Evolutionary conservation across 306 rosid species (phyloP).

Genomic region (Pyrus bretschneideri): DNA sequence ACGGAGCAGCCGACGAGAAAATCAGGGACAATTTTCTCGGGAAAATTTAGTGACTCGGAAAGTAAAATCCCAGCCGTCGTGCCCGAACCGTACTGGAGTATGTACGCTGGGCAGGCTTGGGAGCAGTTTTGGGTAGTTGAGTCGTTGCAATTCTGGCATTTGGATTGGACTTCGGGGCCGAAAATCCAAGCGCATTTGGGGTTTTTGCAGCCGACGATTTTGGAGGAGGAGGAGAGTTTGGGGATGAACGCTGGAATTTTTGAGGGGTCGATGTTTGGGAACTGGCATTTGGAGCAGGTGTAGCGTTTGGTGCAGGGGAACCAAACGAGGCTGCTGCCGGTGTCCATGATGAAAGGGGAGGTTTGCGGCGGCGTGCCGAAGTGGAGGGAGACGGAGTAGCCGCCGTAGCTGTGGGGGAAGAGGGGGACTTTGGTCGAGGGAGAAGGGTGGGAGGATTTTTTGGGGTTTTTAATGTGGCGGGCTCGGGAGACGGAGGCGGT

Average conservation of each 20-base stretch:
- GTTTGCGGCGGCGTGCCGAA: slow-evolving; percentile 82
- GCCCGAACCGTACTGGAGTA: slow-evolving; percentile 65
- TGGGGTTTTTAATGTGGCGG: slow-evolving; percentile 52
- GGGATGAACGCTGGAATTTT: slow-evolving; percentile 58
- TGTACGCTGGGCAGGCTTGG: slow-evolving; percentile 52
- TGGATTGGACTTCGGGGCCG: slow-evolving; percentile 35
- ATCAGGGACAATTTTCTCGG: slow-evolving; percentile 20
- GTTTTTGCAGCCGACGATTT: slow-evolving; percentile 54
- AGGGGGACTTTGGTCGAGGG: slow-evolving; percentile 17
- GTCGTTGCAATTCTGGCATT: slow-evolving; percentile 38
- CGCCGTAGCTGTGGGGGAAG: slow-evolving; percentile 65
- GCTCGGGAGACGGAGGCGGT: slow-evolving; percentile 61
- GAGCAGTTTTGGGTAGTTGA: slow-evolving; percentile 31
- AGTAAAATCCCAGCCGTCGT: slow-evolving; percentile 57
- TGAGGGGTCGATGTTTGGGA: slow-evolving; percentile 44
- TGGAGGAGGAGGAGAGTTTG: slow-evolving; percentile 48
- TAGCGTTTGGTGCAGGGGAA: slow-evolving; percentile 78
- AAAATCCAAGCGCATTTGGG: slow-evolving; percentile 66
- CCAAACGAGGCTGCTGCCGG: slow-evolving; percentile 91
- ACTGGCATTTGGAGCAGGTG: slow-evolving; percentile 54
- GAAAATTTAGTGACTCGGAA: slow-evolving; percentile 54
- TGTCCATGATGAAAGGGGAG: slow-evolving; percentile 52
- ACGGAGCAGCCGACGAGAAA: slow-evolving; percentile 78
- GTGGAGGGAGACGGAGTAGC: slow-evolving; percentile 54
- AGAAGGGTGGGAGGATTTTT: slow-evolving; percentile 4